A percentile compares a stretch with the other conserved stretches of the same genome.
These are phyloP conservation scores for Madurella fahalii DNA, from an alignment of 2,329 filamentous ascomycete species.

Conservation along the genomic window DNA sequence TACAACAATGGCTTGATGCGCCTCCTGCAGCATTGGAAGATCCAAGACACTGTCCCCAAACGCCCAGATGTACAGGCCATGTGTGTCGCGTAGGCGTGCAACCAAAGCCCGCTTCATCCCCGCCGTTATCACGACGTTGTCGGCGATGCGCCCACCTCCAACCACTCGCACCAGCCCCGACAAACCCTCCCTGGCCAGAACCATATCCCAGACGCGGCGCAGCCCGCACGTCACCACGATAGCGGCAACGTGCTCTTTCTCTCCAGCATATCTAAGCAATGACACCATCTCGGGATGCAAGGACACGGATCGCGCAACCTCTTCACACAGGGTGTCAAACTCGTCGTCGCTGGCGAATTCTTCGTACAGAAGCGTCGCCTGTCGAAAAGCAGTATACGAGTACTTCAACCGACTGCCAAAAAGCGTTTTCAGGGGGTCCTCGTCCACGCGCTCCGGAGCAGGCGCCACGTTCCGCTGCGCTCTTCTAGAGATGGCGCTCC, in stretches of 20 bases:
- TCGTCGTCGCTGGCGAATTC: constrained; percentile 35
- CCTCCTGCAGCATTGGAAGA: constrained; percentile 51
- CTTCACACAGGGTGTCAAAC: constrained; percentile 37
- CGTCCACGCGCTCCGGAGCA: neutral
- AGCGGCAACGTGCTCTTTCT: constrained; percentile 37
- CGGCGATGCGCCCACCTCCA: constrained; percentile 45
- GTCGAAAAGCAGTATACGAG: constrained; percentile 51
- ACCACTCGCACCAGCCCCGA: constrained; percentile 45
- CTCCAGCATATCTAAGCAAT: constrained; percentile 36
- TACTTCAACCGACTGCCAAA: constrained; percentile 47
- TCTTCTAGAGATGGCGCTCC: constrained; percentile 29
- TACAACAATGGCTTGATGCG: constrained; percentile 53
- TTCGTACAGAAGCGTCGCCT: constrained; percentile 51
- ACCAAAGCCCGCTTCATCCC: constrained; percentile 48
- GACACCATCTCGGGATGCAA: constrained; percentile 46
- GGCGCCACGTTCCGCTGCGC: neutral
- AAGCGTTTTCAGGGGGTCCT: constrained; percentile 28
- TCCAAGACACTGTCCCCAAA: constrained; percentile 61
- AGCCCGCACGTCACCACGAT: constrained; percentile 55
- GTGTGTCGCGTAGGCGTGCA: constrained; percentile 31
- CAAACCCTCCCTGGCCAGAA: constrained; percentile 44
- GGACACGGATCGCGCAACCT: constrained; percentile 24
- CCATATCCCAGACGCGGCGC: constrained; percentile 50
- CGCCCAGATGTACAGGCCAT: constrained; percentile 44
- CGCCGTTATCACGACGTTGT: constrained; percentile 49